These are phyloP conservation scores for Daldinia childiae DNA, from an alignment of 495 filamentous ascomycete genomes.

Conservation along the genomic window DNA sequence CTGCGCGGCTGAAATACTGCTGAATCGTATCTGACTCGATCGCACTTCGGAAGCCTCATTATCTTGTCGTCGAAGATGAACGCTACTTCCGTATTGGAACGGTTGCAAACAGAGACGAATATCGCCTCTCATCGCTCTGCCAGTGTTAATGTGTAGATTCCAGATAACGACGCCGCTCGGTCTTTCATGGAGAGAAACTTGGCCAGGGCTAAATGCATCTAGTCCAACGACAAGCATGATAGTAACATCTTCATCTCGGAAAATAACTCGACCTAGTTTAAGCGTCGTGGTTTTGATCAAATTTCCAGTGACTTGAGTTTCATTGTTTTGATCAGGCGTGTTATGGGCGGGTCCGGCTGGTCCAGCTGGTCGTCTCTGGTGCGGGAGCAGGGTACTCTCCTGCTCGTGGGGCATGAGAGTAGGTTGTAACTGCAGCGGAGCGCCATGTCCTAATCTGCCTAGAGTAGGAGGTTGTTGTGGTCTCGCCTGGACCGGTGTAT, in stretches of 20 bases:
- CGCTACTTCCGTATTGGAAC: not conserved
- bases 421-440: not conserved
- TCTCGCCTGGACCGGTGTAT: not conserved
- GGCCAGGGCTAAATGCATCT: not conserved
- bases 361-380: not conserved
- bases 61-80: slow-evolving; percentile 10
- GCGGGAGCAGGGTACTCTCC: not conserved
- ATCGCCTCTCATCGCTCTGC: slow-evolving; percentile 13
- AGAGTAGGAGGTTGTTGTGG: not conserved
- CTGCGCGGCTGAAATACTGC: not conserved
- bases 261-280: not conserved
- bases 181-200: slow-evolving; percentile 6
- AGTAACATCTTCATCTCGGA: not conserved
- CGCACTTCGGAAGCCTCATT: not conserved
- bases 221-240: not conserved
- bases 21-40: slow-evolving; percentile 1
- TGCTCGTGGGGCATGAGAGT: not conserved
- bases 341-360: not conserved
- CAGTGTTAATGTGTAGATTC: not conserved
- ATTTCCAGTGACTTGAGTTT: not conserved
- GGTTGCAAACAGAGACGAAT: slow-evolving; percentile 15
- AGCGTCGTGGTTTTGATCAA: not conserved
- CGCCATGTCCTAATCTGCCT: not conserved
- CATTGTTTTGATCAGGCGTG: not conserved
- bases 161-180: slow-evolving; percentile 1